Evolutionary conservation across 179 eudicot genomes (phyloP), one percentile per base, ranked within the genome.

Genomic region (Spinacia oleracea): DNA sequence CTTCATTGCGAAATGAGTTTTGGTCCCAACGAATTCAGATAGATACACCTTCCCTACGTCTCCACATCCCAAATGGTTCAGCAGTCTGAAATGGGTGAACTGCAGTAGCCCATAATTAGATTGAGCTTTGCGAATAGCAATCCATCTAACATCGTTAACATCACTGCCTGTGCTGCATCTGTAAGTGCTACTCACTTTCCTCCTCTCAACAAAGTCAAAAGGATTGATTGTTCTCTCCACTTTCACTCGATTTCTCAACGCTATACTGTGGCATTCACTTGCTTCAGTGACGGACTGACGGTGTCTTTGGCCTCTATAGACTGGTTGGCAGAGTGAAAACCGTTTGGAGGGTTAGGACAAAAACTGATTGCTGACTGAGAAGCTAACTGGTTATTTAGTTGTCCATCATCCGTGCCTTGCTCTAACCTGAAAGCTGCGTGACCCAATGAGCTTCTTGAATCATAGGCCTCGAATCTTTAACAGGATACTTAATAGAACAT

Each of bases 131-230:
- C 88, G 87, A 38, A 93, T 89, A 1, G 98, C 97, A 81, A 91
- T 88, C 98, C 98, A 93, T 77, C 94, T 86, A 1, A 79, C 98
- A 42, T 92, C 98, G 38, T 94, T 93, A 12, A 89, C 51, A 79
- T 92, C 97, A 79, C 98, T 93, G 31, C 93, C 94, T 1, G 90
- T 89, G 76, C 97, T 92, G 43, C 75, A 92, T 81, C 94, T 84
- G 65, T 87, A 86, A 51, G 89, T 79, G 76, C 91, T 86, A 82
- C 92, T 88, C 55, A 87, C 88, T 70, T 90, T 89, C 77, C 90
- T 81, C 78, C 91, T 87, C 81, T 88, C 96, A 53, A 77, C 82
- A 50, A 86, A 74, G 48, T 93, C 96, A 78, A 76, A 77, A n/a
- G 21, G 88, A 83, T 63, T 84, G 87, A 72, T 85, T 64, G 34